phyloP scores from a whole-genome alignment of 2,329 filamentous ascomycete genomes.

The Alternaria hordeiaustralica region DNA sequence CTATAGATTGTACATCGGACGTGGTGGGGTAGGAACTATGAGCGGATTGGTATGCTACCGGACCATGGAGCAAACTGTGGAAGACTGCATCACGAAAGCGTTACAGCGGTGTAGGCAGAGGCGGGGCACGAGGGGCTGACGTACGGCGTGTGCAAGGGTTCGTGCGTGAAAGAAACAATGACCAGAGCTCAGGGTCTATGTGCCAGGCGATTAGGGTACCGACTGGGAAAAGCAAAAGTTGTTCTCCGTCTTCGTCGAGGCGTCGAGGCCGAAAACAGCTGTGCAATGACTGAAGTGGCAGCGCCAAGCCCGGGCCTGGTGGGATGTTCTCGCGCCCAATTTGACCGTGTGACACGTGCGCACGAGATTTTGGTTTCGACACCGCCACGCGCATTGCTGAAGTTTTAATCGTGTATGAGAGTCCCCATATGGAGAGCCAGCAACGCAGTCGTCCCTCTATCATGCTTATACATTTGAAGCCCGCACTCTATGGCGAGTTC shows the following conservation, averaged over 20 bases:
- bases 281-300: slow-evolving; percentile 22
- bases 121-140: slow-evolving; percentile 39
- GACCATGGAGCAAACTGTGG: slow-evolving; percentile 37
- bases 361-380: slow-evolving; percentile 4
- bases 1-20: slow-evolving; percentile 28
- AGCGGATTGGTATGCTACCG: slow-evolving; percentile 41
- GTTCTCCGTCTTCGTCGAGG: slow-evolving; percentile 21
- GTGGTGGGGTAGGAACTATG: slow-evolving; percentile 19
- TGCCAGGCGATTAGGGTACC: background rate
- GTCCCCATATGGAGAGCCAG: background rate
- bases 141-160: slow-evolving; percentile 28
- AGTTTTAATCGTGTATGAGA: background rate
- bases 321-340: slow-evolving; percentile 24
- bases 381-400: background rate
- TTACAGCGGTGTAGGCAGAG: slow-evolving; percentile 43
- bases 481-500: background rate
- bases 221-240: background rate
- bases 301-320: slow-evolving; percentile 22
- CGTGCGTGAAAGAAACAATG: slow-evolving; percentile 7
- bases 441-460: background rate
- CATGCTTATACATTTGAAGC: background rate
- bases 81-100: slow-evolving; percentile 44
- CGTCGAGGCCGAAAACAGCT: slow-evolving; percentile 22
- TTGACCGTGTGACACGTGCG: slow-evolving; percentile 30
- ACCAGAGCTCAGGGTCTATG: background rate